A percentile compares a stretch with the other conserved stretches of the same genome.
phyloP scores from a whole-genome alignment of 208 protist genomes.

The Acanthamoeba quina region DNA sequence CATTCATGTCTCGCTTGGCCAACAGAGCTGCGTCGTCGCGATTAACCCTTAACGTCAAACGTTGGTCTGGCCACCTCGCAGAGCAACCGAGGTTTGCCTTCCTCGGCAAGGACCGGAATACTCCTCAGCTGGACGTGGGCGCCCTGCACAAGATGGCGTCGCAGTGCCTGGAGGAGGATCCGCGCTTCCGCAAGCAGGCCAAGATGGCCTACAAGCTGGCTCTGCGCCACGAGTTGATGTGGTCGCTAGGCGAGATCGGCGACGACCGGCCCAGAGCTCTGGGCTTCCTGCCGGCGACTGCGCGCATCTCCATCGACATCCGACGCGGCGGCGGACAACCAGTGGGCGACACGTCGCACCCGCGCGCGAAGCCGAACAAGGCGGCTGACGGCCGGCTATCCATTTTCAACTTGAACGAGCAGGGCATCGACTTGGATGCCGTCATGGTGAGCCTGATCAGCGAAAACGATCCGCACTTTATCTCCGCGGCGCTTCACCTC shows the following conservation, averaged over 20 bases:
- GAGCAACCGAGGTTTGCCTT: background rate
- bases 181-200: background rate
- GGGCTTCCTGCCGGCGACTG: background rate
- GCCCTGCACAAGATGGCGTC: background rate
- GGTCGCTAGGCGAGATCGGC: background rate
- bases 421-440: slow-evolving; percentile 44
- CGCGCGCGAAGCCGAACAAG: background rate
- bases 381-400: background rate
- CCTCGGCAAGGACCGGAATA: background rate
- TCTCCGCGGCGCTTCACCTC: slow-evolving; percentile 15
- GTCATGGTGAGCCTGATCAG: slow-evolving; percentile 54
- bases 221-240: slow-evolving; percentile 32
- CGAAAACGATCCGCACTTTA: slow-evolving; percentile 38
- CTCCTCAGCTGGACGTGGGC: background rate
- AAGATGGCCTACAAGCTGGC: slow-evolving; percentile 54
- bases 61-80: background rate
- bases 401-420: slow-evolving; percentile 32
- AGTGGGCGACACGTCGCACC: background rate
- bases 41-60: no score
- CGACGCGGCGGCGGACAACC: background rate
- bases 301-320: slow-evolving; percentile 32
- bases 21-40: no score
- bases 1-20: no score
- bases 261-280: background rate
- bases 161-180: background rate